Evolutionary conservation across 2,329 filamentous ascomycete species (phyloP).

Genomic region (Hypoxylon sp.): DNA sequence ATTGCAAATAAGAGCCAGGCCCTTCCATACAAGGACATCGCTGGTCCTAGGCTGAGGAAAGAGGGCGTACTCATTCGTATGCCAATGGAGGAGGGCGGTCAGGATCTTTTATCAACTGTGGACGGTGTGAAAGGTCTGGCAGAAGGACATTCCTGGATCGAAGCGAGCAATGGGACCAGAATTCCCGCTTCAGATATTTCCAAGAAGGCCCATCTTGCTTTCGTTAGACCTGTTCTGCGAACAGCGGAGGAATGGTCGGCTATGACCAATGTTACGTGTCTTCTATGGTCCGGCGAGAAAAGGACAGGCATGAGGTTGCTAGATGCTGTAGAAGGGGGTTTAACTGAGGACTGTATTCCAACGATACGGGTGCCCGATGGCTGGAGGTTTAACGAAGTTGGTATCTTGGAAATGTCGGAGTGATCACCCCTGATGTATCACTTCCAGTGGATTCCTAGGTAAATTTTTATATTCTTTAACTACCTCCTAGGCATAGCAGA

Average conservation of each 20-base stretch:
- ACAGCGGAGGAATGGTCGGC: slow-evolving; percentile 14
- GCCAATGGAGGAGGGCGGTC: slow-evolving; percentile 17
- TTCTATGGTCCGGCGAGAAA: slow-evolving; percentile 21
- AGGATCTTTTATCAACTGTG: slow-evolving; percentile 25
- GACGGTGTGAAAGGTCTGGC: slow-evolving; percentile 6
- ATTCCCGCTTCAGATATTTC: slow-evolving; percentile 18
- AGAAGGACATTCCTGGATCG: slow-evolving; percentile 24
- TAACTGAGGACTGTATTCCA: slow-evolving; percentile 15
- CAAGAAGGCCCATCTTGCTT: background rate
- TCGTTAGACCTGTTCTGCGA: background rate
- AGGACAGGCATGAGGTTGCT: slow-evolving; percentile 18
- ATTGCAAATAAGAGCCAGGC: slow-evolving; percentile 17
- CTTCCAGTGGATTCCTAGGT: background rate
- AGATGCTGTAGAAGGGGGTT: slow-evolving; percentile 22
- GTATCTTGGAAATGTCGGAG: background rate
- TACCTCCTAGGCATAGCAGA: too few relatives aligned
- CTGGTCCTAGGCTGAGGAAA: background rate
- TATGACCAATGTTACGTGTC: slow-evolving; percentile 1
- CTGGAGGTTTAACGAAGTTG: background rate
- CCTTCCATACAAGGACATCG: slow-evolving; percentile 12
- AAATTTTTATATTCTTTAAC: too few relatives aligned
- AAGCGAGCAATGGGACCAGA: slow-evolving; percentile 11
- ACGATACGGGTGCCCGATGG: slow-evolving; percentile 18
- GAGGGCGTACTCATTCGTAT: slow-evolving; percentile 21
- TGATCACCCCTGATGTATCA: background rate